These are phyloP conservation scores for Mortierella sp. DNA, from an alignment of 371 early-diverging fungal genomes.

Conservation along the genomic window DNA sequence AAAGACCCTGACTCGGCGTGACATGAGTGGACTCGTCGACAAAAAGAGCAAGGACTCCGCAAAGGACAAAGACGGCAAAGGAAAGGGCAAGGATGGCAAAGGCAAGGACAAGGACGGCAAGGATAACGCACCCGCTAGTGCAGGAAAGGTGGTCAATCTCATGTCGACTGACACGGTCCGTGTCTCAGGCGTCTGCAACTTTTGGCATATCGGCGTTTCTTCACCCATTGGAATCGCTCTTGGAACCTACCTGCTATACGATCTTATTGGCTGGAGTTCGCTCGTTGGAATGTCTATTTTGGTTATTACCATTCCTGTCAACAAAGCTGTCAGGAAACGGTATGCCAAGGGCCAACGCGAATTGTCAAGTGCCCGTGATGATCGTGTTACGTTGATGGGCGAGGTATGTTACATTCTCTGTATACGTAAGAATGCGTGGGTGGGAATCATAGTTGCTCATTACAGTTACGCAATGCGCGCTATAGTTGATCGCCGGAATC, in stretches of 20 bases:
- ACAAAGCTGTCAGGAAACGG: conserved; percentile 63
- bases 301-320: conserved; percentile 70
- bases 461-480: too few relatives aligned
- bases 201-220: conserved; percentile 63
- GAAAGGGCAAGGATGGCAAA: conserved; percentile 23
- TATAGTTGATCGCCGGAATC: conserved; percentile 72
- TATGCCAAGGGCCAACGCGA: conserved; percentile 56
- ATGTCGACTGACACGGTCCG: conserved; percentile 87
- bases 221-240: conserved; percentile 68
- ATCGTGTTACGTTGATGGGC: conserved; percentile 57
- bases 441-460: neutral
- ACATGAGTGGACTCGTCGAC: conserved; percentile 52
- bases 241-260: conserved; percentile 72
- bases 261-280: conserved; percentile 73
- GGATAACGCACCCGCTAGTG: conserved; percentile 56
- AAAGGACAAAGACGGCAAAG: conserved; percentile 17
- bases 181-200: conserved; percentile 67
- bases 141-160: conserved; percentile 86
- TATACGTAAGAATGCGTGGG: too few relatives aligned
- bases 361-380: conserved; percentile 55
- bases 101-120: conserved; percentile 28
- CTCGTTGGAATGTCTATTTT: conserved; percentile 73
- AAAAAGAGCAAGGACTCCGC: conserved; percentile 45
- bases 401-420: conserved; percentile 33
- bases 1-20: conserved; percentile 65